These are phyloP conservation scores for Annona cherimola DNA, from an alignment of 164 flowering plant species.

Conservation along the genomic window DNA sequence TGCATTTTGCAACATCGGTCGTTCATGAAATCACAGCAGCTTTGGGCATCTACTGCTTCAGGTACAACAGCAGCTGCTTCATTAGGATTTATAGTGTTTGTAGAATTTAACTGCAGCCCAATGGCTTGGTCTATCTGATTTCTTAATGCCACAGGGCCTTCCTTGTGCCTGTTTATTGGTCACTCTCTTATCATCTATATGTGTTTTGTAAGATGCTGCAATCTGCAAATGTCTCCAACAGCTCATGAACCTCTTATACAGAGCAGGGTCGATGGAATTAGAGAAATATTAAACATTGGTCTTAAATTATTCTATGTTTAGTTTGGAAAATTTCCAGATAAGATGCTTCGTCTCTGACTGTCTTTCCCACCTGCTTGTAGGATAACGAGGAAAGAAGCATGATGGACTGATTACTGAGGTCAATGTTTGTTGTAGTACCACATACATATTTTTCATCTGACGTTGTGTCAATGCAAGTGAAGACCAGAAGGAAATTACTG, in stretches of 20 bases:
- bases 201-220: background rate
- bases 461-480: background rate
- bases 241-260: background rate
- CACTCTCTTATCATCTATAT: no score
- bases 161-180: no score
- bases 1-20: constrained; percentile 89
- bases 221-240: background rate
- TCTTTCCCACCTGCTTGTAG: constrained; percentile 30
- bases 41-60: constrained; percentile 89
- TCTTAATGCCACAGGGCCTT: background rate
- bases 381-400: constrained; percentile 95
- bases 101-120: background rate
- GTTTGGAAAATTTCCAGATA: background rate
- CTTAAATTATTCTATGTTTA: background rate
- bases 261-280: background rate
- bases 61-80: constrained; percentile 40
- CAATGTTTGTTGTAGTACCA: background rate
- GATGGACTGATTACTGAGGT: constrained; percentile 15
- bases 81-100: background rate
- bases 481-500: background rate
- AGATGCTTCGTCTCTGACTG: constrained; percentile 1
- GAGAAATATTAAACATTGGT: background rate
- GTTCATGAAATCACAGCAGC: constrained; percentile 87
- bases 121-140: background rate
- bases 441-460: background rate